phyloP scores from a whole-genome alignment of 176 grass and related monocot species.

The Raddia guianensis region DNA sequence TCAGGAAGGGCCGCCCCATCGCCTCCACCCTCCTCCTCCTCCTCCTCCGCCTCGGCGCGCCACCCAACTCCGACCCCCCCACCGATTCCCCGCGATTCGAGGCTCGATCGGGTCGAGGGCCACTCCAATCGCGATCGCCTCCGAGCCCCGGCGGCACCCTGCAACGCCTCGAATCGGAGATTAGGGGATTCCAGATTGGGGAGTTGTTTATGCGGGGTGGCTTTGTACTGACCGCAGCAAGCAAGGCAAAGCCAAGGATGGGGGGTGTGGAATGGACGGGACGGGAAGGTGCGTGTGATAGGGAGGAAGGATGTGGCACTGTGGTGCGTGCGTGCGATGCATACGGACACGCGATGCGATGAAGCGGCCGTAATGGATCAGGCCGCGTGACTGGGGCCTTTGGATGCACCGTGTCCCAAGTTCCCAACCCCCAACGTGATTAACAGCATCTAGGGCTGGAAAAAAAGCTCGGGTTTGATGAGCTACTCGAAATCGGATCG shows the following conservation, averaged over 20 bases:
- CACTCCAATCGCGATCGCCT: slow-evolving; percentile 31
- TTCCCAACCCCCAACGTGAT: no score
- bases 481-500: no score
- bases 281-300: not conserved
- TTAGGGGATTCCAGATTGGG: not conserved
- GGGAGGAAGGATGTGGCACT: not conserved
- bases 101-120: slow-evolving; percentile 1
- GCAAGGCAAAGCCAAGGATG: not conserved
- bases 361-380: not conserved
- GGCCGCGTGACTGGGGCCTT: not conserved
- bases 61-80: not conserved
- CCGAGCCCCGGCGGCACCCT: not conserved
- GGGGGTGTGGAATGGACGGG: not conserved
- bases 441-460: no score
- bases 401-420: not conserved
- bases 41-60: not conserved
- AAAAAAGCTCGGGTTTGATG: no score
- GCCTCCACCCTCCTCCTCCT: not conserved
- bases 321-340: slow-evolving; percentile 3
- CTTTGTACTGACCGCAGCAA: not conserved
- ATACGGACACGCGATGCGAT: not conserved
- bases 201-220: not conserved
- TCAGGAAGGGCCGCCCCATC: slow-evolving; percentile 83
- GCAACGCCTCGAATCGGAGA: not conserved
- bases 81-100: slow-evolving; percentile 4